Evolutionary conservation across 257 asterid species (phyloP), one percentile per base, ranked within the genome.

Genomic region (Solanum rostratum): DNA sequence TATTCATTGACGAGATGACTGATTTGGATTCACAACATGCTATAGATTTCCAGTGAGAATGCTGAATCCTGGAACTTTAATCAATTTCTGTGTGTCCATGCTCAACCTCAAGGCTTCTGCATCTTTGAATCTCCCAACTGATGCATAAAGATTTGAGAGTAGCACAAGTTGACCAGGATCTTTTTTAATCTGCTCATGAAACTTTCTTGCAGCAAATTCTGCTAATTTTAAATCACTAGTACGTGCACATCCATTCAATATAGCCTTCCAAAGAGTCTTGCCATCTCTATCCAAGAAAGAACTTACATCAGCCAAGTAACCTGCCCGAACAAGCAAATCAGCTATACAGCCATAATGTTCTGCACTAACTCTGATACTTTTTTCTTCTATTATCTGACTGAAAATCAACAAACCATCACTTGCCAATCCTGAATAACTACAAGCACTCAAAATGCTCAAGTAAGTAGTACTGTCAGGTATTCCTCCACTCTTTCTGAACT

Each of bases 91-190:
- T 2, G 81, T 41, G n/a, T 27, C 86, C 86, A 86, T 76, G 81
- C 79, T 62, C 82, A 10, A 76, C 73, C 88, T 81, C 65, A 86
- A 41, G 30, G 84, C 79, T 70, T 86, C 86, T 46, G 84, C 88
- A 83, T 83, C 88, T 15, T 76, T 20, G 27, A 83, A 86, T 55
- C 88, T 83, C 65, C 88, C 86, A n/a, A 86, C 86, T 37, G 83
- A 55, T 50, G 86, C 83, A 63, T 76, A 86, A 65, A 86, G 84
- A 79, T 86, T 66, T 30, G 88, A 79, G 50, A 86, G 84, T 24
- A 86, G 81, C 10, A 86, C 74, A 60, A 53, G 81, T 6, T 86
- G 82, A 14, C 86, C 88, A 41, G 74, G 45, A 79, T 86, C 86
- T 45, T 68, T 49, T 14, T 60, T 68, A 55, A 22, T 76, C 54